Evolutionary conservation across 176 grass and related monocot species (phyloP), one percentile per base, ranked within the genome.

Genomic region (Carex pumila): DNA sequence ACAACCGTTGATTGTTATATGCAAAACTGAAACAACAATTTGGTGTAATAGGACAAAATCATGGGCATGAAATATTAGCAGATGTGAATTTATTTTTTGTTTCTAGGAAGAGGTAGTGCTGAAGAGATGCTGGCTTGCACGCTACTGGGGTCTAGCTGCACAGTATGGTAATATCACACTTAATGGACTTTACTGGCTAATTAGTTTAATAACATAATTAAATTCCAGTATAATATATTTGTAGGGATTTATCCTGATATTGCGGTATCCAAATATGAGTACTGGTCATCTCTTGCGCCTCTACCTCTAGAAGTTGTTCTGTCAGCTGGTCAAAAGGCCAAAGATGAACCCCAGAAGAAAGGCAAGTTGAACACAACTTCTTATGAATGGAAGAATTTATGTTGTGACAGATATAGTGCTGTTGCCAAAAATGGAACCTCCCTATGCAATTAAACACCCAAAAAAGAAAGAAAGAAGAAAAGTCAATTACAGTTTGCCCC

Each of bases 81-180:
- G 73, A 77, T 77, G 22, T 55, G 43, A n/a, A 45, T 84, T 12
- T 81, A 18, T n/a, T 81, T 43, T 85, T 74, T 87, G 78, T 84
- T 92, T 85, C 37, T 86, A 99, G 97, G 97, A 99, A 86, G 93
- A 99, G 81, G 93, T 99, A 66, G 97, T 99, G 50, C 87, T 99
- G 14, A 99, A 99, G 75, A 93, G 97, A 83, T 99, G 97, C 67
- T 99, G 97, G 97, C 97, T 99, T 88, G 91, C 97, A 83, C 97
- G 97, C 13, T 99, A 99, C 76, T 99, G 97, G 97, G 96, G 90
- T 68, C 90, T 99, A 84, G 97, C 97, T 15, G 97, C 95, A 90
- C 89, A 92, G 61, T 86, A 95, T 55, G 97, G 97, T 99, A 91
- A 95, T 72, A 22, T 53, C n/a, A 32, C 63, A 81, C 60, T 81